Evolutionary conservation across 768 basidiomycete genomes (phyloP), one percentile per base, ranked within the genome.

Genomic region (Naganishia vishniacii): DNA sequence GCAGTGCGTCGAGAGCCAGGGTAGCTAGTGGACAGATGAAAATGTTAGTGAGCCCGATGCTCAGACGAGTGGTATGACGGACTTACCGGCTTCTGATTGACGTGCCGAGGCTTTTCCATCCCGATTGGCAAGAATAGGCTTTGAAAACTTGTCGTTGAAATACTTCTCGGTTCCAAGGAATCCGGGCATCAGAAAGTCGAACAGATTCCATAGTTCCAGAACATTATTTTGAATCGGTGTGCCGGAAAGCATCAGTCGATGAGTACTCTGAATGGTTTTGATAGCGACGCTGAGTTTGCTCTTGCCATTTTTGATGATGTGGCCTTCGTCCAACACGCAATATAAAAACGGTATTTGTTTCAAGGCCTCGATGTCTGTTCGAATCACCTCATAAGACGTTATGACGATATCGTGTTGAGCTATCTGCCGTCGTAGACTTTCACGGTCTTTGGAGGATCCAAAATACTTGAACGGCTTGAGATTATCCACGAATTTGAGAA

Each of bases 171-270:
- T 91, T n/a, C 95, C 95, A 58, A 99, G 80, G 80, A 99, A 98
- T 3, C 95, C 95, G 16, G 95, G 95, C 95, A 99, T 99, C 69
- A 99, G 80, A 80, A 98, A 99, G 78, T 99, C 95, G 77, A 99
- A 99, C 46, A 99, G 80, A 77, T 91, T 95, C 95, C 95, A 99
- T 1, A 99, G 80, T 75, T 99, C 95, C 51, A 99, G 81, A 1
- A 99, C 92, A 74, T 99, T 98, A 76, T 99, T 99, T 79, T 99
- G 95, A 64, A 99, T 98, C 0, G 95, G 95, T 6, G 95, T 99
- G 40, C 95, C 95, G 0, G 92, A 95, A 2, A 99, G 81, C 72
- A 99, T 89, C 23, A 99, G 81, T 25, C 95, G 86, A 78, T 99
- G 95, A 64, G 92, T 87, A 0, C 94, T 90, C 61, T 83, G 84